Evolutionary conservation across 2,329 filamentous ascomycete species (phyloP).

Genomic region (Didymella sp.): DNA sequence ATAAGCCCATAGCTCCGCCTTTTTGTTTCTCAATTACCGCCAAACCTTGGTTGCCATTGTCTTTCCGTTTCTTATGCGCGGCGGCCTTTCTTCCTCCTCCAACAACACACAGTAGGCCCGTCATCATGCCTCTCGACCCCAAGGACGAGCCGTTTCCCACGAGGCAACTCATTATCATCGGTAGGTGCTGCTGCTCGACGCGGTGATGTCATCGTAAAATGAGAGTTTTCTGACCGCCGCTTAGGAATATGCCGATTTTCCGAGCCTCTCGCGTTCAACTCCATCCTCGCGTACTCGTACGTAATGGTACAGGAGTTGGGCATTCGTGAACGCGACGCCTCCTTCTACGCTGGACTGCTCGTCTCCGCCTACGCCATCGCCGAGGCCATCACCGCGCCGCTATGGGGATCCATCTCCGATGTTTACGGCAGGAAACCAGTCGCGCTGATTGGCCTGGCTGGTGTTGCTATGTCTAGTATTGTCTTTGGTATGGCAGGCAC

Average conservation of each 20-base stretch:
- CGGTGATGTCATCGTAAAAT: slow-evolving; percentile 29
- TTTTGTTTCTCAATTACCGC: slow-evolving; percentile 19
- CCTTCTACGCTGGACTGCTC: slow-evolving; percentile 84
- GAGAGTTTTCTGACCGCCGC: slow-evolving; percentile 27
- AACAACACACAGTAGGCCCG: slow-evolving; percentile 27
- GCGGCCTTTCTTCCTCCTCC: slow-evolving; percentile 18
- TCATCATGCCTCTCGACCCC: slow-evolving; percentile 39
- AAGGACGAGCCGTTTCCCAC: slow-evolving; percentile 53
- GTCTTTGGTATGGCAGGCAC: slow-evolving; percentile 82
- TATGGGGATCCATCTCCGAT: slow-evolving; percentile 51
- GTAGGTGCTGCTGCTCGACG: slow-evolving; percentile 31
- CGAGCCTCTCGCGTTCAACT: slow-evolving; percentile 91
- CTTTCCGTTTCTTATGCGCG: slow-evolving; percentile 23
- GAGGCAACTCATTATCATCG: slow-evolving; percentile 56
- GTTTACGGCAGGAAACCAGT: slow-evolving; percentile 52
- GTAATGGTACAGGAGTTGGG: slow-evolving; percentile 51
- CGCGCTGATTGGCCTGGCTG: slow-evolving; percentile 64
- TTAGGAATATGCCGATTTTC: slow-evolving; percentile 89
- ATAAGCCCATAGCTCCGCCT: slow-evolving; percentile 21
- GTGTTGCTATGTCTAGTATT: slow-evolving; percentile 83
- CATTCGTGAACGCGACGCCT: slow-evolving; percentile 57
- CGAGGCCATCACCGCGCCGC: slow-evolving; percentile 83
- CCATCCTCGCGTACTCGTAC: slow-evolving; percentile 81
- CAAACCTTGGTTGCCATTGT: slow-evolving; percentile 22
- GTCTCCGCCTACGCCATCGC: slow-evolving; percentile 89